Evolutionary conservation across 768 basidiomycete species (phyloP).

Genomic region (Hygrophoropsis aurantiaca): DNA sequence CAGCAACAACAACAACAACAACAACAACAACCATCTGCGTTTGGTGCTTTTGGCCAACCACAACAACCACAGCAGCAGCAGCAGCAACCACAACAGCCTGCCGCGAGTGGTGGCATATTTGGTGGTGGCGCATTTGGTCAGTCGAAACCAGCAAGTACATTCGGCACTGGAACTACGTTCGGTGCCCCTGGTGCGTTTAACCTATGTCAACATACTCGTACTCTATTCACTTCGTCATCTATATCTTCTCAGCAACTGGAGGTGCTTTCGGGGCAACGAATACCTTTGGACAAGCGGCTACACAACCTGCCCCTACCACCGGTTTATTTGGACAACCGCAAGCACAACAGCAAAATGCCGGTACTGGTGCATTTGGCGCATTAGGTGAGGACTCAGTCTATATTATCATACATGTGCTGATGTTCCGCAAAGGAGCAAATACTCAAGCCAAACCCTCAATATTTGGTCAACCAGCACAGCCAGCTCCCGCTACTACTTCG

Average conservation of each 20-base stretch:
- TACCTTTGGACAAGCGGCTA: constrained; percentile 27
- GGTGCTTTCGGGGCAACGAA: constrained; percentile 21
- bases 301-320: constrained; percentile 20
- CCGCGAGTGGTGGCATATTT: constrained; percentile 36
- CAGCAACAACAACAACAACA: constrained; percentile 29
- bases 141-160: constrained; percentile 28
- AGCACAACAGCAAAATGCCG: constrained; percentile 22
- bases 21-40: constrained; percentile 37
- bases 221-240: constrained; percentile 6
- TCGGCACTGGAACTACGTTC: constrained; percentile 20
- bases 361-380: constrained; percentile 38
- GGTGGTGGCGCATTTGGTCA: constrained; percentile 23
- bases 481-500: constrained; percentile 31
- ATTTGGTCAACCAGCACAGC: constrained; percentile 49
- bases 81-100: constrained; percentile 33
- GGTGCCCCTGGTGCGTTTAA: constrained; percentile 22
- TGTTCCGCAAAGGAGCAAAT: constrained; percentile 23
- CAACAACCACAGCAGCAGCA: constrained; percentile 36
- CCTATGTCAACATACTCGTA: neutral
- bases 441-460: constrained; percentile 43
- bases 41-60: constrained; percentile 55
- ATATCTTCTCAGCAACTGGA: constrained; percentile 8
- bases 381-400: constrained; percentile 26
- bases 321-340: constrained; percentile 38
- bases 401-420: neutral